Evolutionary conservation across 768 basidiomycete genomes (phyloP).

Genomic region (Tylopilus cervinicoccineus): DNA sequence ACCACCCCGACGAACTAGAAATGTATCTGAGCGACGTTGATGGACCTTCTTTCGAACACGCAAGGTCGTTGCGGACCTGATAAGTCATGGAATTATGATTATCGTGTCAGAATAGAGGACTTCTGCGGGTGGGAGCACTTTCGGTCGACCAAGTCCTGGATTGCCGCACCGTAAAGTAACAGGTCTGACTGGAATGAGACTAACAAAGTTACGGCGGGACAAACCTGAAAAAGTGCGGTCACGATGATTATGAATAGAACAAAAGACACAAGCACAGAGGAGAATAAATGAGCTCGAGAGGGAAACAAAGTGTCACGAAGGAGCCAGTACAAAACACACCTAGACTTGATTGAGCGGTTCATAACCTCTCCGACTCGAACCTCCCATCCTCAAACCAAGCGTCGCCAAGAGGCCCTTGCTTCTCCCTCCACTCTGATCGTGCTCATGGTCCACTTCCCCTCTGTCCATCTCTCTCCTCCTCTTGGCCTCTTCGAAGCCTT

Average conservation of each 20-base stretch:
- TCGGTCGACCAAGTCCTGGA: neutral
- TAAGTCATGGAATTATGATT: too few species aligned
- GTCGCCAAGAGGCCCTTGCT: conserved; percentile 36
- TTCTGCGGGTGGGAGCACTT: too few species aligned
- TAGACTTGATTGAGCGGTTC: conserved; percentile 32
- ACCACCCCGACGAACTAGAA: too few species aligned
- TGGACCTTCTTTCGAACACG: too few species aligned
- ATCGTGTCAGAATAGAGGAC: too few species aligned
- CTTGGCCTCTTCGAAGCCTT: conserved; percentile 80
- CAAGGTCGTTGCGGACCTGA: too few species aligned
- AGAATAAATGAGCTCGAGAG: neutral
- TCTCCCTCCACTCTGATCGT: conserved; percentile 40
- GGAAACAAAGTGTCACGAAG: too few species aligned
- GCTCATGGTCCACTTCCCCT: conserved; percentile 37
- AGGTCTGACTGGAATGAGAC: neutral
- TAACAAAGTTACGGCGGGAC: neutral
- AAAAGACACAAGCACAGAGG: neutral
- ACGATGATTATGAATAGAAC: neutral
- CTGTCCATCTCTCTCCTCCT: conserved; percentile 50
- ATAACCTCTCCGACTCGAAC: conserved; percentile 33
- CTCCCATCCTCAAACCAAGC: conserved; percentile 34
- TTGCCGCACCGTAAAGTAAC: neutral
- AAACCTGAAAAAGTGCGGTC: neutral
- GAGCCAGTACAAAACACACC: neutral
- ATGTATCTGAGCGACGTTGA: too few species aligned